Evolutionary conservation across 305 asterid species (phyloP).

Genomic region (Striga hermonthica): DNA sequence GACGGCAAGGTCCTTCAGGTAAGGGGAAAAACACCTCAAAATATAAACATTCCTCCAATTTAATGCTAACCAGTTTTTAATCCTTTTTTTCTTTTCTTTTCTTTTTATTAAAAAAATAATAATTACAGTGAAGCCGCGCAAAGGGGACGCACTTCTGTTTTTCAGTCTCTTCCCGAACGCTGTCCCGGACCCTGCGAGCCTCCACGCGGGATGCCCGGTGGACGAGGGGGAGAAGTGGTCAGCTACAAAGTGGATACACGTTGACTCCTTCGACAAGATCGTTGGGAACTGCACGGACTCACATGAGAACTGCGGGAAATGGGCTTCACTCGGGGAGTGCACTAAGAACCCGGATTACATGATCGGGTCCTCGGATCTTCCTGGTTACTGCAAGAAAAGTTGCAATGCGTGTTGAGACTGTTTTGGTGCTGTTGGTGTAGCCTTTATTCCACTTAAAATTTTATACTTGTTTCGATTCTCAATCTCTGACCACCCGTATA

Average conservation of each 20-base stretch:
- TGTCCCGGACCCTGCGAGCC: slow-evolving; percentile 68
- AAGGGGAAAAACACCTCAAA: slow-evolving; percentile 30
- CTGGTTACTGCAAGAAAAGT: slow-evolving; percentile 85
- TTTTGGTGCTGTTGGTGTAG: slow-evolving; percentile 3
- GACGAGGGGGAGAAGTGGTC: slow-evolving; percentile 98
- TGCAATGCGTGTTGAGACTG: slow-evolving; percentile 75
- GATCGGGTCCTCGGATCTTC: slow-evolving; percentile 79
- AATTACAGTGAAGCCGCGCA: slow-evolving; percentile 78
- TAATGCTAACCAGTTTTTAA: not conserved
- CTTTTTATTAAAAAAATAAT: slow-evolving; percentile 10
- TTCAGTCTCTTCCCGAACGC: slow-evolving; percentile 76
- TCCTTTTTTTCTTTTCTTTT: not conserved
- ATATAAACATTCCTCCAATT: slow-evolving; percentile 14
- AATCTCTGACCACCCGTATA: too few relatives aligned
- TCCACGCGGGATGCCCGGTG: slow-evolving; percentile 97
- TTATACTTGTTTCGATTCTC: too few relatives aligned
- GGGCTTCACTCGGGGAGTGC: slow-evolving; percentile 98
- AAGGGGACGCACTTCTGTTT: slow-evolving; percentile 94
- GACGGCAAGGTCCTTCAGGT: slow-evolving; percentile 87
- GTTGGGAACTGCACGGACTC: slow-evolving; percentile 56
- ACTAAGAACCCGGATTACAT: slow-evolving; percentile 81
- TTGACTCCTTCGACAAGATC: slow-evolving; percentile 71
- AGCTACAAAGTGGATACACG: slow-evolving; percentile 97
- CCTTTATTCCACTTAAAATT: too few relatives aligned
- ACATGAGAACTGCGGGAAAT: slow-evolving; percentile 63